Conservation (phyloP, 2,329 filamentous ascomycete species). For the Fusarium graminum region DNA sequence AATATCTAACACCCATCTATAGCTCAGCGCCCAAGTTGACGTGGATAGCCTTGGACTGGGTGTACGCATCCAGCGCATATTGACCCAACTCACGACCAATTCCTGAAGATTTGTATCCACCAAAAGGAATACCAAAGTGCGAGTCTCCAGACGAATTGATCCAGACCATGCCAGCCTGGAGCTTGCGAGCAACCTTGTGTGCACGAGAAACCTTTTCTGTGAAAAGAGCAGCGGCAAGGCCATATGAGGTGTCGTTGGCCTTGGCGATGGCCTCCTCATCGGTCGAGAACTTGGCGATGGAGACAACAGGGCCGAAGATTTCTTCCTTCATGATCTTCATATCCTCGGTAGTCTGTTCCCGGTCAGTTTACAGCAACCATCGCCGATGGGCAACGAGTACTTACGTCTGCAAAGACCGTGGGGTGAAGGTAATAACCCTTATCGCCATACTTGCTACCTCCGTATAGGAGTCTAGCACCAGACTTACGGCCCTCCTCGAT, state of each 20-base stretch:
- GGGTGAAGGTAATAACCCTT: constrained; percentile 49
- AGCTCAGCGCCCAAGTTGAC: constrained; percentile 43
- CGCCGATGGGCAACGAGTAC: not conserved
- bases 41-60: constrained; percentile 46
- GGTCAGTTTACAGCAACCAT: constrained; percentile 41
- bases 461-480: constrained; percentile 68
- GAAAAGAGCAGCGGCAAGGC: constrained; percentile 67
- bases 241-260: constrained; percentile 62
- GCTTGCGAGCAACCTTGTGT: constrained; percentile 59
- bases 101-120: constrained; percentile 47
- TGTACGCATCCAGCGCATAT: constrained; percentile 48
- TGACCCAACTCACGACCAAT: constrained; percentile 47
- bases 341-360: constrained; percentile 41
- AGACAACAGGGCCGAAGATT: constrained; percentile 51
- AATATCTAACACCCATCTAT: not conserved
- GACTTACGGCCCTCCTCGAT: constrained; percentile 73
- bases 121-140: constrained; percentile 50
- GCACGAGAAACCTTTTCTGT: constrained; percentile 63
- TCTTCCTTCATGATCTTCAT: constrained; percentile 50
- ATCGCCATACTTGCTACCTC: constrained; percentile 44
- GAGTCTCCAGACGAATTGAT: constrained; percentile 52
- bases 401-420: constrained; percentile 49
- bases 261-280: constrained; percentile 46
- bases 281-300: constrained; percentile 46
- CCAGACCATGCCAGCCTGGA: constrained; percentile 65